Conservation (phyloP, 345 rosid species). For the Pistacia integerrima region DNA sequence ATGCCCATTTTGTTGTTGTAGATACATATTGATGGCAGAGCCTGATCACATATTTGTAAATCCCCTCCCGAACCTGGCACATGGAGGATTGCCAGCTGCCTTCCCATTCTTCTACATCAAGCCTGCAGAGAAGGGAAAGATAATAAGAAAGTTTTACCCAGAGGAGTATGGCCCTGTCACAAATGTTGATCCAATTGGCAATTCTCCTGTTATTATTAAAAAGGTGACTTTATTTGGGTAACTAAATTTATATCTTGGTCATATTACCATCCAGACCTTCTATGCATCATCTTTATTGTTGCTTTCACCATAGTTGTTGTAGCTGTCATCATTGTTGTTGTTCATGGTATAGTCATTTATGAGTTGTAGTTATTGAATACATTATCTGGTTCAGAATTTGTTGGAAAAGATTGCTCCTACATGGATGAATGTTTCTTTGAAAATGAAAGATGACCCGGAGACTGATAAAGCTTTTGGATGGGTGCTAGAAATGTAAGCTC, state of each 20-base stretch:
- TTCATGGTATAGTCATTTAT: neutral
- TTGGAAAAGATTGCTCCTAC: slow-evolving; percentile 92
- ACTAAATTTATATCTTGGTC: neutral
- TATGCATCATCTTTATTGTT: neutral
- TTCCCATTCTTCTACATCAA: slow-evolving; percentile 92
- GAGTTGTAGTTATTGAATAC: neutral
- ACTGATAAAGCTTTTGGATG: slow-evolving; percentile 97
- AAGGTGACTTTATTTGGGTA: slow-evolving; percentile 44
- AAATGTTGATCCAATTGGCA: slow-evolving; percentile 81
- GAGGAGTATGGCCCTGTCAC: slow-evolving; percentile 73
- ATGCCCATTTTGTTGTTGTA: slow-evolving; percentile 36
- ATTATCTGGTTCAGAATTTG: slow-evolving; percentile 49
- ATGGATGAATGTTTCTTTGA: slow-evolving; percentile 93
- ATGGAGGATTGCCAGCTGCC: slow-evolving; percentile 71
- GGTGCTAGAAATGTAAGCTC: slow-evolving; percentile 95
- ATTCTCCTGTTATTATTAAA: slow-evolving; percentile 82
- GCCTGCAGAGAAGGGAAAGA: slow-evolving; percentile 52
- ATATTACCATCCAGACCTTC: neutral
- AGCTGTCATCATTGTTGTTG: slow-evolving; percentile 1
- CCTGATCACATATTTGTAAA: slow-evolving; percentile 86
- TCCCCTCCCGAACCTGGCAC: slow-evolving; percentile 84
- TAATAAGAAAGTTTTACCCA: slow-evolving; percentile 72
- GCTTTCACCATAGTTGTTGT: neutral
- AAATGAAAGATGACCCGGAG: slow-evolving; percentile 93
- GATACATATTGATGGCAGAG: slow-evolving; percentile 91